Evolutionary conservation across 202 grass and related monocot species (phyloP).

Genomic region (Zizania palustris): DNA sequence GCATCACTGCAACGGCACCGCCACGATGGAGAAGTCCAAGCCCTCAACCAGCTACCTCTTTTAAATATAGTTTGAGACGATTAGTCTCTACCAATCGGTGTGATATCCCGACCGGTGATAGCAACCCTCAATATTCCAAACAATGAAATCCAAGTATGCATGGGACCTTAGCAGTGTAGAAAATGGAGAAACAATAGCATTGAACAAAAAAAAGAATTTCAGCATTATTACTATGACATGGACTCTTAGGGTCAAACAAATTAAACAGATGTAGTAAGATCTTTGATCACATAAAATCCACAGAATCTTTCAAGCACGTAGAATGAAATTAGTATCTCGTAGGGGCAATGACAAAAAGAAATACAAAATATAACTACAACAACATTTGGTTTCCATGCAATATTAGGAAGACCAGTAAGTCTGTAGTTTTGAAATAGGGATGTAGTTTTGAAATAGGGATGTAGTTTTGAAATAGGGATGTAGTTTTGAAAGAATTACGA

Average conservation of each 20-base stretch:
- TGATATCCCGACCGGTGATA: too few species aligned
- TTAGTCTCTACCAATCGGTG: too few species aligned
- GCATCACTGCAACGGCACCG: too few species aligned
- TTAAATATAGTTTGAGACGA: too few species aligned
- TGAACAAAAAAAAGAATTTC: background rate
- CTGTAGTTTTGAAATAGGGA: too few species aligned
- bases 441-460: too few species aligned
- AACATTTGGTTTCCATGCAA: background rate
- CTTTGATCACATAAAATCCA: background rate
- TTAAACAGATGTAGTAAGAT: background rate
- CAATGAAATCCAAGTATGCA: background rate
- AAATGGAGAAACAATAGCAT: background rate
- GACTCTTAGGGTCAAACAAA: background rate
- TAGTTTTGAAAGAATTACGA: too few species aligned
- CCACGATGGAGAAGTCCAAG: too few species aligned
- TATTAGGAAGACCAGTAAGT: background rate
- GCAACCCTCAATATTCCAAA: background rate
- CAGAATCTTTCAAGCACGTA: background rate
- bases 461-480: too few species aligned
- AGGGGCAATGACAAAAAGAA: background rate
- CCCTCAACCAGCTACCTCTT: too few species aligned
- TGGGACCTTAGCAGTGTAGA: background rate
- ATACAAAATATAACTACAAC: background rate
- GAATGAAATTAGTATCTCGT: slow-evolving; percentile 10
- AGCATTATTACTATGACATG: background rate